These are phyloP conservation scores for Kodamaea leandrae DNA, from an alignment of 805 yeast species.

Conservation along the genomic window DNA sequence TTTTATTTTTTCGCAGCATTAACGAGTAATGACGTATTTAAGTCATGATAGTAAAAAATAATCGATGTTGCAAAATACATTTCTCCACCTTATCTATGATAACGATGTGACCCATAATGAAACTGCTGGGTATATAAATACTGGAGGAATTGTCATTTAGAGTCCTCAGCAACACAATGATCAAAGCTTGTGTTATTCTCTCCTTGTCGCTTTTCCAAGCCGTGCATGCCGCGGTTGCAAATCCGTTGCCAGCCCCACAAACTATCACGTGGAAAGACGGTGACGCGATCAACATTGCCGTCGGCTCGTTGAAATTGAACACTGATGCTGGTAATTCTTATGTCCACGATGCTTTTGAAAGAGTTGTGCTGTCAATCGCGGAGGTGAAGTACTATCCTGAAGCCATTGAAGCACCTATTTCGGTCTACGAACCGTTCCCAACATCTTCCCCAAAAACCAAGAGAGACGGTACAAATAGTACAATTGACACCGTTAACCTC, in stretches of 20 bases:
- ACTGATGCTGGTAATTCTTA: slow-evolving; percentile 11
- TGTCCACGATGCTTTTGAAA: slow-evolving; percentile 23
- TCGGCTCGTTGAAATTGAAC: slow-evolving; percentile 6
- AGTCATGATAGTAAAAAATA: too few species aligned
- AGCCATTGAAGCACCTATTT: slow-evolving; percentile 25
- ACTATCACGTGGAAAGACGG: slow-evolving; percentile 19
- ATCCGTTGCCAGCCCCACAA: slow-evolving; percentile 26
- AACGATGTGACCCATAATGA: too few species aligned
- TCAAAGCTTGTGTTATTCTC: not conserved
- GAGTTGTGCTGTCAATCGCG: slow-evolving; percentile 19
- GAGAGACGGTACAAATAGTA: not conserved
- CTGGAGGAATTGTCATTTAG: not conserved
- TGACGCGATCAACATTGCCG: slow-evolving; percentile 3
- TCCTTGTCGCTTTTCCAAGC: too few species aligned
- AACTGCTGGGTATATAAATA: not conserved
- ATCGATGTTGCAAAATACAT: too few species aligned
- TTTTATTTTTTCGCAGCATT: too few species aligned
- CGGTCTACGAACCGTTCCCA: slow-evolving; percentile 19
- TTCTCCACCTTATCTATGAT: too few species aligned
- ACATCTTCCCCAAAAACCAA: slow-evolving; percentile 5
- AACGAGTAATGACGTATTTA: too few species aligned
- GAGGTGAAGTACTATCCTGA: slow-evolving; percentile 35
- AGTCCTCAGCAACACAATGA: not conserved
- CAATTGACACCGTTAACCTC: slow-evolving; percentile 10
- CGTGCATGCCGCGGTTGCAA: slow-evolving; percentile 19